phyloP scores from a whole-genome alignment of 208 protist genomes.

The Trypanosomatidae sp. region DNA sequence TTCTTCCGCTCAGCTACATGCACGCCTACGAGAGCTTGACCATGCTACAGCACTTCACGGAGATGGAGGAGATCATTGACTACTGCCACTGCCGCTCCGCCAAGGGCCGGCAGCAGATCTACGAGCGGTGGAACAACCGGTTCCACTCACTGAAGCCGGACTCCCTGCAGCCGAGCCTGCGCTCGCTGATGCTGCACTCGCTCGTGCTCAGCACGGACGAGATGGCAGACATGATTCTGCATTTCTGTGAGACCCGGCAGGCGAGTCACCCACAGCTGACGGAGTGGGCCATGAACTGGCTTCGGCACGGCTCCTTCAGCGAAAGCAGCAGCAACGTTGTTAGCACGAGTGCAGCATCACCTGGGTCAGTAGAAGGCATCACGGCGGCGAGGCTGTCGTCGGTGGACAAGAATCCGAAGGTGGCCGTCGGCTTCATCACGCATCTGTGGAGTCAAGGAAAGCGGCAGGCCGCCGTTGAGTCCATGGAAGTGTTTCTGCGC shows the following conservation, averaged over 20 bases:
- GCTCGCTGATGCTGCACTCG: constrained; percentile 95
- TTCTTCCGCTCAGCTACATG: constrained; percentile 85
- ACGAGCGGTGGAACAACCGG: constrained; percentile 78
- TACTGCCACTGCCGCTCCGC: constrained; percentile 56
- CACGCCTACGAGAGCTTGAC: constrained; percentile 97
- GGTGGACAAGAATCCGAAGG: constrained; percentile 41
- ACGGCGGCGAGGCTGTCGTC: constrained; percentile 7
- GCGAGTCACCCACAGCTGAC: constrained; percentile 79
- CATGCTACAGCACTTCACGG: constrained; percentile 97
- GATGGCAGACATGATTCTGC: constrained; percentile 96
- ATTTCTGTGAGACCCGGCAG: constrained; percentile 91
- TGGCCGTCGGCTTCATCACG: constrained; percentile 75
- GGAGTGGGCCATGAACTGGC: constrained; percentile 87
- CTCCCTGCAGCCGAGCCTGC: constrained; percentile 93
- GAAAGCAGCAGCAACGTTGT: constrained; percentile 24
- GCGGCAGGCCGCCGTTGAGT: constrained; percentile 67
- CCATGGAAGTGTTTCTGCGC: constrained; percentile 78
- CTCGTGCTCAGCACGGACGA: constrained; percentile 93
- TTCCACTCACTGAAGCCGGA: constrained; percentile 89
- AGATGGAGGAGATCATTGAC: constrained; percentile 98
- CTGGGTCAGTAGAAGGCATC: constrained; percentile 16
- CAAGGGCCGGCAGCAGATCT: constrained; percentile 64
- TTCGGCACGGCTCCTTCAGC: constrained; percentile 53
- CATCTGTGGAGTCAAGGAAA: constrained; percentile 82
- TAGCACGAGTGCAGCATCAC: constrained; percentile 8